A percentile compares a stretch with the other conserved stretches of the same genome.
Evolutionary conservation across 2,329 filamentous ascomycete genomes (phyloP).

Genomic region (Calonectria fujianensis): DNA sequence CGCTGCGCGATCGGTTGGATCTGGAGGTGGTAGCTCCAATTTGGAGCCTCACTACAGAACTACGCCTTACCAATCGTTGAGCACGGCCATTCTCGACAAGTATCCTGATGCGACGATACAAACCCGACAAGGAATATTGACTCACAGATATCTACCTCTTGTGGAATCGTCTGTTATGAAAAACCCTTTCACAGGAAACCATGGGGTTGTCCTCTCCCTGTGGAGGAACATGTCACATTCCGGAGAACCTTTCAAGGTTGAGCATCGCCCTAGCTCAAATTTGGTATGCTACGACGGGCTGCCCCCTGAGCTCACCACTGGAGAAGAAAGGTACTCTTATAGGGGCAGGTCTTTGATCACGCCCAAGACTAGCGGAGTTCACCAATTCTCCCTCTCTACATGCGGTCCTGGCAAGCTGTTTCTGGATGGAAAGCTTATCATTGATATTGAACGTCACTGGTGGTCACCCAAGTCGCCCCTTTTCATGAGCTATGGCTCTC

Average conservation of each 20-base stretch:
- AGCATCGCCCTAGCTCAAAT: constrained; percentile 43
- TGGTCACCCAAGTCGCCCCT: constrained; percentile 46
- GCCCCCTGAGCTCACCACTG: constrained; percentile 42
- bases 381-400: constrained; percentile 39
- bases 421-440: constrained; percentile 38
- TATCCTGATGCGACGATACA: constrained; percentile 34
- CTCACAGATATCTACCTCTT: constrained; percentile 41
- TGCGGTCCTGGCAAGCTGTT: constrained; percentile 42
- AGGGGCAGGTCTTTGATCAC: constrained; percentile 33
- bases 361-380: constrained; percentile 39
- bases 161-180: constrained; percentile 38
- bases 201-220: constrained; percentile 35
- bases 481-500: constrained; percentile 47
- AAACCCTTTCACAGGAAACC: constrained; percentile 38
- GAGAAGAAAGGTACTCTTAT: constrained; percentile 45
- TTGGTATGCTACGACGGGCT: constrained; percentile 45
- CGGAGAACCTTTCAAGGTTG: constrained; percentile 41
- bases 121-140: constrained; percentile 38
- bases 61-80: constrained; percentile 40
- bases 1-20: constrained; percentile 36
- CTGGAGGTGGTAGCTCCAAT: constrained; percentile 43
- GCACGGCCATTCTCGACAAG: constrained; percentile 2
- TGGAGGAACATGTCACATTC: constrained; percentile 42
- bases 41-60: constrained; percentile 43
- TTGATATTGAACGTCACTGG: constrained; percentile 44